Conservation (phyloP, 2,329 filamentous ascomycete species). For the Neocatenulostroma microsporum region DNA sequence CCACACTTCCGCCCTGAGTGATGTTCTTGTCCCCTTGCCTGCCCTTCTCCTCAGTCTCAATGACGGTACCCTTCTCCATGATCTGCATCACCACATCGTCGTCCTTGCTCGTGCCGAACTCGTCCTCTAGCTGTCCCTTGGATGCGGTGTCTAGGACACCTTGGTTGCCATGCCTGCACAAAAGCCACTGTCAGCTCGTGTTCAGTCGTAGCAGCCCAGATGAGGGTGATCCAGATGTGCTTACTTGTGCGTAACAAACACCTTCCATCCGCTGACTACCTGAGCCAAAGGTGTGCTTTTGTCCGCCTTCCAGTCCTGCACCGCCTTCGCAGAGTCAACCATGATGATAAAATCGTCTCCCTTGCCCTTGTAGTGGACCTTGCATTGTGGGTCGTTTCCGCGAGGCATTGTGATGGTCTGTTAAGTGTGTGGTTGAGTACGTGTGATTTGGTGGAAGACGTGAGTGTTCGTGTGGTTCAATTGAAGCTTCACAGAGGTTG, state of each 20-base stretch:
- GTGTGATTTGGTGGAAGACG: too few species aligned
- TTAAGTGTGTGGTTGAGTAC: too few species aligned
- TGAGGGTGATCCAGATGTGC: conserved; percentile 33
- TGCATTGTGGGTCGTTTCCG: too few species aligned
- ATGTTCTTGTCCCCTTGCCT: not conserved
- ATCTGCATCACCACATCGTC: conserved; percentile 72
- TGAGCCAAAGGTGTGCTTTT: conserved; percentile 70
- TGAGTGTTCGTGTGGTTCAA: too few species aligned
- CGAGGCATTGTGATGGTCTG: too few species aligned
- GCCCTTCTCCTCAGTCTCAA: conserved; percentile 45
- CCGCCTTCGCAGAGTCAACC: conserved; percentile 52
- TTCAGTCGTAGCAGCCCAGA: too few species aligned
- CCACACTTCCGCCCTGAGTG: not conserved
- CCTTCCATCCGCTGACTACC: conserved; percentile 79
- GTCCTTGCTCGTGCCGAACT: conserved; percentile 61
- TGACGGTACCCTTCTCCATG: conserved; percentile 63
- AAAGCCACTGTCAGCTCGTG: not conserved
- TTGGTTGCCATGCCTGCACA: conserved; percentile 69
- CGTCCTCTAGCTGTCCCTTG: conserved; percentile 66
- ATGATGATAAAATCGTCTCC: conserved; percentile 61
- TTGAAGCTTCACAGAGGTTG: too few species aligned
- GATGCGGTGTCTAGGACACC: conserved; percentile 70
- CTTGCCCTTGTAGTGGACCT: conserved; percentile 78
- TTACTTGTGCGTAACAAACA: conserved; percentile 86
- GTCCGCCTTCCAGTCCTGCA: conserved; percentile 78